Base-by-base conservation (phyloP, 1,284 basidiomycete genomes). In the Apiotrichum mycotoxinovorans region DNA sequence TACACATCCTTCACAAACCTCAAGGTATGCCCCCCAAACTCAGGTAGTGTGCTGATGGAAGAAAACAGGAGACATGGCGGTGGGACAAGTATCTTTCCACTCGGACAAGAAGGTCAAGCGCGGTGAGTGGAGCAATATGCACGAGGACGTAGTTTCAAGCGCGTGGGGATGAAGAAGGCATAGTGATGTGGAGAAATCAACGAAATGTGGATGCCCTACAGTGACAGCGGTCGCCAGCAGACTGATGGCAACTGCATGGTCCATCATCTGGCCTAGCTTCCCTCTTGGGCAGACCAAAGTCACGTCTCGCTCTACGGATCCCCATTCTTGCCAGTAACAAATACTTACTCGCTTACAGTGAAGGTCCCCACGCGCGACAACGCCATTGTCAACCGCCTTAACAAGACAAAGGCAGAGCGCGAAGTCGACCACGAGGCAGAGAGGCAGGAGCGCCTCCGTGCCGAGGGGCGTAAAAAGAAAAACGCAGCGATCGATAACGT, bases 21-120 rank as follows among this genome's bases (percentile, higher is more conserved):
- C 57, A 93, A 94, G 83, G 90, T 90, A 51, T 27, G 78, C 52
- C 17, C 38, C 8, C 17, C 10, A 22, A n/a, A n/a, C n/a, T n/a
- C n/a, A n/a, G n/a, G n/a, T n/a, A n/a, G n/a, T n/a, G n/a, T n/a
- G n/a, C n/a, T n/a, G 43, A 55, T 30, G 11, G n/a, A 58, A 91
- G 88, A 97, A 97, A 90, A 88, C 89, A 10, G 93, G 93, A 0
- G 91, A 95, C 71, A 95, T 95, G 91, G 91, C 91, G 0, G 86
- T 94, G 2, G 95, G 96, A 0, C 87, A 94, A 68, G 96, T 98
- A 0, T 88, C 91, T 0, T 98, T 98, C 74, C 88, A 95, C 67
- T 89, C 82, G 56, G 92, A 97, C 72, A 89, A 92, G 68, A 83
- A 83, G 75, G 89, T 91, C 49, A 91, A 89, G 79, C 81, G 87